Base-by-base conservation (phyloP, 331 rosid genomes). In the Spiraea crenata region DNA sequence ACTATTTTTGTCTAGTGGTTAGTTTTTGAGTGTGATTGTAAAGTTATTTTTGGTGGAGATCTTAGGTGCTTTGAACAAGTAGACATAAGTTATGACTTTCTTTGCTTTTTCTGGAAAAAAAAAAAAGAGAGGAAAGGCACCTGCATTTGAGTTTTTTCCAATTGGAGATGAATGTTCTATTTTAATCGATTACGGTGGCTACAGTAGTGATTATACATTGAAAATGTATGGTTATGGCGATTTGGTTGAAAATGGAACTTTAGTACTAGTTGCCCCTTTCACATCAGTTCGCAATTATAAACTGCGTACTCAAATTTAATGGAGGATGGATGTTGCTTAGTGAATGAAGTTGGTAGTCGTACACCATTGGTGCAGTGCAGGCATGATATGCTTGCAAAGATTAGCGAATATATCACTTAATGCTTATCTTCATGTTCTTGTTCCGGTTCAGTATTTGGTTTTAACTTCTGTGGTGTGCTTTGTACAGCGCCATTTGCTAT, bases 401-500 rank as follows among this genome's bases (percentile, higher is more conserved):
- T 45, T 35, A 48, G 46, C 44, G 45, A 64, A 35, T 67, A 35
- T 67, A 65, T 75, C 56, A 55, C 50, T 19, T 40, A 37, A 14
- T 74, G 9, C 5, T 56, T 40, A 40, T 63, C 42, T 6, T 31
- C 5, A 42, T 70, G 63, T 65, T 64, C 4, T 55, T 15, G 44
- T 49, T 67, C 74, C 76, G 67, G 62, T 72, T 73, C 4, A 12
- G 39, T 9, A 31, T 46, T 46, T 60, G 46, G 14, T 78, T 74
- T 73, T 59, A 76, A 68, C 7, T 66, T 50, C 61, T 62, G 75
- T 74, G 42, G 15, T 76, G 34, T 73, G 48, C 16, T 60, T n/a
- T 11, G 72, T 82, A 67, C 86, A 95, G 99, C 74, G 19, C 99
- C 99, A 55, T 89, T 44, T 86, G 88, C 85, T 8, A 76, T 95